Base-by-base conservation (phyloP, 352 stramenopile genomes). In the Phytophthora crassamura region DNA sequence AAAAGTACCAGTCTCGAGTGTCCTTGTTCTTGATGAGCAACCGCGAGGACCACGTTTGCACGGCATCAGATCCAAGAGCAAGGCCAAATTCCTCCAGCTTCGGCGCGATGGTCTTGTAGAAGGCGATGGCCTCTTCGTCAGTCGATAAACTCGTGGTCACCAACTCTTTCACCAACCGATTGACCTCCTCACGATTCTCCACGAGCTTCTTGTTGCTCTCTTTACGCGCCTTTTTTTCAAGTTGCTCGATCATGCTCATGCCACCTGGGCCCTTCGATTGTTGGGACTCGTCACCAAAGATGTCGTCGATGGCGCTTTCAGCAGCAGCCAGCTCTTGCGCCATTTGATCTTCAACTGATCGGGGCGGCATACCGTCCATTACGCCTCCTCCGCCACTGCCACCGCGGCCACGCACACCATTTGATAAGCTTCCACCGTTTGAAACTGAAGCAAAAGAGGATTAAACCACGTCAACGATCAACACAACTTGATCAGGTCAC, bases 11-110 rank as follows among this genome's bases (percentile, higher is more conserved):
- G 47, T 94, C 85, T 10, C 85, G 74, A 2, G 88, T 93, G 10
- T 96, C 86, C 65, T 94, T 94, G 67, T 94, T 94, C 65, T 94
- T 96, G 63, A 96, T 94, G 8, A 94, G 66, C 38, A 96, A 58
- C 65, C 86, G 72, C 11, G 84, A 86, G 4, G 88, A 96, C 88
- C 88, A 96, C 11, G 84, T 94, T 61, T 94, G 84, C 14, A 86
- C 75, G 1, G 81, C 75, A 32, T 94, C 88, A 6, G 74, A 77
- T 22, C 88, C 88, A 3, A 96, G 63, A 3, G 75, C 69, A 15
- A 96, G 67, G 2, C 88, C 88, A 38, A 85, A 78, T 2, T 63
- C 57, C 59, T 96, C 88, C 6, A 96, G 59, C 64, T 90, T 80
- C 0, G 78, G 80, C 8, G 49, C 52, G 7, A 93, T 77, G 2